Base-by-base conservation (phyloP, 176 grass and related monocot genomes). In the Bromus sterilis region DNA sequence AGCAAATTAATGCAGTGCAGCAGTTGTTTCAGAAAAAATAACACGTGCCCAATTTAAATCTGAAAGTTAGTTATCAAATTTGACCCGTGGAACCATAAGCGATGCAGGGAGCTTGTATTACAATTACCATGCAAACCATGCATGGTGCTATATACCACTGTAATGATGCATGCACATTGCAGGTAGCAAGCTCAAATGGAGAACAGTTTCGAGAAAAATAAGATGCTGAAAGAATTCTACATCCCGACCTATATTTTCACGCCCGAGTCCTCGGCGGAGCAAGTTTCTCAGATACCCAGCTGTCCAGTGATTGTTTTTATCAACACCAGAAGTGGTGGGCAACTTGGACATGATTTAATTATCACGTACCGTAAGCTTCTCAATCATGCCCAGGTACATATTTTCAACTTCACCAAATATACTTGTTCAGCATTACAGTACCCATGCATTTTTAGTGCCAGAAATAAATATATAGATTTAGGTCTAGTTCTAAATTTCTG, bases 301-400 rank as follows among this genome's bases (percentile, higher is more conserved):
- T 99, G 87, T 85, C 96, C 96, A 64, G 85, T 99, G 29, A 84
- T 99, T 61, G 85, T 95, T 87, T 99, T 99, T 78, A 88, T 99
- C 76, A 99, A 95, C 79, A 86, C 93, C 46, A 91, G 69, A 88
- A 95, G 96, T 24, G 93, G 96, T 44, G 96, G 96, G 6, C 96
- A 99, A 71, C 89, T 95, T 61, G 96, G 96, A 64, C 67, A 67
- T 64, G 56, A 82, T 71, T 83, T 99, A 49, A 88, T 99, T 84
- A 83, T 80, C 35, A 91, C 93, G 51, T 93, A 87, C 64, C 87
- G 87, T 46, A 78, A 95, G 44, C 82, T 95, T 86, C 89, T 95
- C 79, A 99, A 99, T 78, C 84, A 70, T 66, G 79, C 86, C 78
- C 93, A 95, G 93, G 96, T 99, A 88, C 74, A 80, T 59, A 25